These are phyloP conservation scores for Leccinum fibrillosum DNA, from an alignment of 768 basidiomycete genomes.

Conservation along the genomic window DNA sequence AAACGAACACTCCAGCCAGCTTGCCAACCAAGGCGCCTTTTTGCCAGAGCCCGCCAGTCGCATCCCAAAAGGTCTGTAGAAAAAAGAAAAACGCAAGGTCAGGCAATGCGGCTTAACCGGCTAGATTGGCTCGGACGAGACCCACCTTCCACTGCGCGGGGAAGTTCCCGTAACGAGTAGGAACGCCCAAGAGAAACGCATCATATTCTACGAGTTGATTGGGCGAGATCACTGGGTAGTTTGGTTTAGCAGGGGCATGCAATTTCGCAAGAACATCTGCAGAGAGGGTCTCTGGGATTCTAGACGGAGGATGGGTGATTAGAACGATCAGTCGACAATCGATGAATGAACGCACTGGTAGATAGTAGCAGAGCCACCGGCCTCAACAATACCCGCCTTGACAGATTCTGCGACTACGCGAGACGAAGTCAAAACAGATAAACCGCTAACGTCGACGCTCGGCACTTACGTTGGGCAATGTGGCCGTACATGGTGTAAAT, in stretches of 20 bases:
- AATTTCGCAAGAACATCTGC: slow-evolving; percentile 63
- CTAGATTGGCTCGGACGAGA: not conserved
- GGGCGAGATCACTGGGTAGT: slow-evolving; percentile 39
- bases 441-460: not conserved
- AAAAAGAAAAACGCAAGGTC: not conserved
- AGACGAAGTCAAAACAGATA: not conserved
- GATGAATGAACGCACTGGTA: slow-evolving; percentile 45
- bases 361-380: slow-evolving; percentile 51
- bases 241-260: slow-evolving; percentile 65
- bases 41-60: slow-evolving; percentile 66
- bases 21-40: slow-evolving; percentile 65
- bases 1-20: slow-evolving; percentile 72
- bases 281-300: slow-evolving; percentile 77
- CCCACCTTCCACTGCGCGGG: slow-evolving; percentile 61
- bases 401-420: slow-evolving; percentile 59
- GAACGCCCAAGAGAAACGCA: slow-evolving; percentile 44
- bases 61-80: slow-evolving; percentile 69
- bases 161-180: slow-evolving; percentile 45
- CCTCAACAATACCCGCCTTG: slow-evolving; percentile 42
- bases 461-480: slow-evolving; percentile 56
- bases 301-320: slow-evolving; percentile 24
- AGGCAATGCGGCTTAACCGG: not conserved
- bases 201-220: slow-evolving; percentile 22
- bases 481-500: slow-evolving; percentile 78
- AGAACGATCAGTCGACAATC: not conserved